phyloP scores from a whole-genome alignment of 768 basidiomycete species.

The Tulasnella sp. region DNA sequence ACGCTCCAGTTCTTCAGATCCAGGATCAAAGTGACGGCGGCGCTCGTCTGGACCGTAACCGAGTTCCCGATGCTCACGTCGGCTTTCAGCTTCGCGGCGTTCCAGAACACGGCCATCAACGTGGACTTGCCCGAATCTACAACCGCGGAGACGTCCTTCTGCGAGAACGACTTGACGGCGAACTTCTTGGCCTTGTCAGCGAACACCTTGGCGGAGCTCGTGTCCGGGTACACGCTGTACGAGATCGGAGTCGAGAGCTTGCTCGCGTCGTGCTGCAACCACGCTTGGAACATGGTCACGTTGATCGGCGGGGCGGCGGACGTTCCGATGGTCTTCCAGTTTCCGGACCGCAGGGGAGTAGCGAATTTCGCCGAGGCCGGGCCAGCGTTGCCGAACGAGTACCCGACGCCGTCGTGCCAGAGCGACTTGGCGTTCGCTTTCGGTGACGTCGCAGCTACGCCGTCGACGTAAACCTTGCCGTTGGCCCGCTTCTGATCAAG shows the following conservation, averaged over 20 bases:
- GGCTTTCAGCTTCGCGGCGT: constrained; percentile 41
- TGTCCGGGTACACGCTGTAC: constrained; percentile 58
- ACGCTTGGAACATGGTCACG: constrained; percentile 65
- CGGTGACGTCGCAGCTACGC: constrained; percentile 28
- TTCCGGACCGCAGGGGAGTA: constrained; percentile 48
- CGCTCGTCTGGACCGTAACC: constrained; percentile 26
- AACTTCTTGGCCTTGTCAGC: constrained; percentile 29
- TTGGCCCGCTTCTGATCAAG: constrained; percentile 59
- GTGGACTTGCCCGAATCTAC: constrained; percentile 45
- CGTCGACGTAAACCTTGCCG: constrained; percentile 48
- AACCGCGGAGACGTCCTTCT: constrained; percentile 51
- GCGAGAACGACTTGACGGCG: constrained; percentile 44
- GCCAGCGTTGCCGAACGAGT: constrained; percentile 44
- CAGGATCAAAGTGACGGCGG: constrained; percentile 42
- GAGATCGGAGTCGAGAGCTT: constrained; percentile 40
- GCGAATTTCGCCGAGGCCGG: constrained; percentile 34
- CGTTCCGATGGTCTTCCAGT: constrained; percentile 62
- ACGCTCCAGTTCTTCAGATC: constrained; percentile 45
- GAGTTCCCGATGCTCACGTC: not conserved
- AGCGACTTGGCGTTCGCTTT: constrained; percentile 43
- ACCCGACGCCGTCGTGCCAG: constrained; percentile 68
- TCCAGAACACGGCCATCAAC: constrained; percentile 57
- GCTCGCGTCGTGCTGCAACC: constrained; percentile 47
- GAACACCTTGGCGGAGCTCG: constrained; percentile 34
- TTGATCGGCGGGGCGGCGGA: constrained; percentile 56